Evolutionary conservation across 1,284 basidiomycete genomes (phyloP), one percentile per base, ranked within the genome.

Genomic region (Psilocybe mexicana): DNA sequence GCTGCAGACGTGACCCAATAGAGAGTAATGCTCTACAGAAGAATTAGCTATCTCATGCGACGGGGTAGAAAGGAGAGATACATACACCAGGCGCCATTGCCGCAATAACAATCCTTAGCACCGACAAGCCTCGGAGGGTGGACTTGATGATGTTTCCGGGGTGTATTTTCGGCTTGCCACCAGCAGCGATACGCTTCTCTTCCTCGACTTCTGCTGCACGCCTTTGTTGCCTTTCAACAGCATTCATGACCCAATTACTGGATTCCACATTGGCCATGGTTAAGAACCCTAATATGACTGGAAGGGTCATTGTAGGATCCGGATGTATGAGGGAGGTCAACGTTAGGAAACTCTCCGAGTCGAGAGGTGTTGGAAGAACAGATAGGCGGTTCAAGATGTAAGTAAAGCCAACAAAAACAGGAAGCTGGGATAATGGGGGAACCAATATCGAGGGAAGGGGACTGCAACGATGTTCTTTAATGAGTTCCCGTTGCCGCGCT

Each of bases 1-100:
- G 83, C 72, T 25, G 93, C 89, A 6, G 92, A 94, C 4, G 91
- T 86, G 2, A 90, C 77, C 93, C 93, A 96, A 69, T 93, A 95
- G 18, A 94, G 66, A 46, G 88, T 79, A 18, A 96, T 79, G 49
- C 88, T 84, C 91, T 94, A 35, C 59, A 54, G 28, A 59, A 52
- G 65, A 53, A 23, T 43, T 25, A 23, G 23, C 5, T 57, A 6
- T 43, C 47, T 50, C 36, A 38, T 23, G 14, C 47, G 46, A 44
- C 18, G 52, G 18, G 43, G 28, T 36, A 28, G 49, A 48, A 23
- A 43, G 55, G 44, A 24, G 47, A 76, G 18, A 84, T 63, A 48
- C 56, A 6, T 69, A 94, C 93, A 60, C 90, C 90, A 49, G 93
- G 93, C 23, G 89, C 84, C 69, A 92, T 74, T 14, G 86, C 80